These are phyloP conservation scores for Pleurotus pulmonarius DNA, from an alignment of 768 basidiomycete species.

Conservation along the genomic window DNA sequence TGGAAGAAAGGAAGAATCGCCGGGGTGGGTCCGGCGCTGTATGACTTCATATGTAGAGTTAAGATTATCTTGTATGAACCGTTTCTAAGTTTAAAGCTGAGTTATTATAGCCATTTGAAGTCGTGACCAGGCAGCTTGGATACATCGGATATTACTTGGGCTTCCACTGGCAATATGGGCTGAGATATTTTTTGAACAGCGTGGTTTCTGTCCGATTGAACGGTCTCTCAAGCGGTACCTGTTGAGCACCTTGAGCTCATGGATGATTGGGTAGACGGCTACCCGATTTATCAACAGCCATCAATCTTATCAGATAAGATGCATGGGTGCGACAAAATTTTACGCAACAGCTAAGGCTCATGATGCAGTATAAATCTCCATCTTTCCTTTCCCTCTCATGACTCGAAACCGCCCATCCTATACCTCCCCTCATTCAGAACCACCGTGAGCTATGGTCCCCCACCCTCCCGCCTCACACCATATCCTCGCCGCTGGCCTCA, in stretches of 20 bases:
- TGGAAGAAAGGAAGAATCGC: background rate
- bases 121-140: background rate
- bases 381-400: slow-evolving; percentile 21
- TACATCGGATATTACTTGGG: background rate
- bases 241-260: background rate
- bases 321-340: background rate
- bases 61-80: background rate
- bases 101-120: slow-evolving; percentile 1
- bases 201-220: background rate
- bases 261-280: background rate
- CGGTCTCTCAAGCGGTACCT: background rate
- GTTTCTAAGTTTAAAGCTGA: background rate
- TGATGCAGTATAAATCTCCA: slow-evolving; percentile 11
- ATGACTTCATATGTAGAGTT: background rate
- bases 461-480: slow-evolving; percentile 27
- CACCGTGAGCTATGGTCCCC: slow-evolving; percentile 30
- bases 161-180: slow-evolving; percentile 2
- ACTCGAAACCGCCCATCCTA: slow-evolving; percentile 20
- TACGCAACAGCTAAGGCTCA: background rate
- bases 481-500: slow-evolving; percentile 28
- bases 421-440: slow-evolving; percentile 10
- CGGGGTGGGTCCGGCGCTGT: background rate
- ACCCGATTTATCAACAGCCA: background rate
- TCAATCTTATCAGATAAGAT: slow-evolving; percentile 27
- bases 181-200: background rate